Percentiles rank a stretch among this genome's conserved stretches.
Evolutionary conservation across 1,284 basidiomycete species (phyloP).

Genomic region (Leccinum ponderosum): DNA sequence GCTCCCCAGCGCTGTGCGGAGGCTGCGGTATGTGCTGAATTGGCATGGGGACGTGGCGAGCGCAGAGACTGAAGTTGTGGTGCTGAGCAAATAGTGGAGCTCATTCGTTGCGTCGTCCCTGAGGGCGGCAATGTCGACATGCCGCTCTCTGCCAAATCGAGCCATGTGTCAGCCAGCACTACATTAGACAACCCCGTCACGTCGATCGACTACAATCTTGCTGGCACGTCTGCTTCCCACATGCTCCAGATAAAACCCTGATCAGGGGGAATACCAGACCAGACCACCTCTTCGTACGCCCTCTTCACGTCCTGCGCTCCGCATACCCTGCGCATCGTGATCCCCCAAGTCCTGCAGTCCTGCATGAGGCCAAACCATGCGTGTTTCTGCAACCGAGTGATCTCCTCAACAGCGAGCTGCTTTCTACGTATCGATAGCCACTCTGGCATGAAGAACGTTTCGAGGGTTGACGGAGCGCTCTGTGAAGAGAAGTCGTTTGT

Average conservation of each 20-base stretch:
- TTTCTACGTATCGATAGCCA: slow-evolving; percentile 56
- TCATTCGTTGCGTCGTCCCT: neutral
- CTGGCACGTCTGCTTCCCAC: slow-evolving; percentile 43
- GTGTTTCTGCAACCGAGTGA: slow-evolving; percentile 46
- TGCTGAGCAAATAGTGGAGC: neutral
- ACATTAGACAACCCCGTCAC: too few relatives aligned
- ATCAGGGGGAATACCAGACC: slow-evolving; percentile 49
- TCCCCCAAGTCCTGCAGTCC: slow-evolving; percentile 53
- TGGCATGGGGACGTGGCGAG: slow-evolving; percentile 16
- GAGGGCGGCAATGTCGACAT: neutral
- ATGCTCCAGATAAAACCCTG: slow-evolving; percentile 61
- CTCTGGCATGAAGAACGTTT: slow-evolving; percentile 65
- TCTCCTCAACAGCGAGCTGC: slow-evolving; percentile 46
- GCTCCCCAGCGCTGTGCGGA: slow-evolving; percentile 75
- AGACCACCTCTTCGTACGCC: slow-evolving; percentile 47
- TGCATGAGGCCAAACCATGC: slow-evolving; percentile 59
- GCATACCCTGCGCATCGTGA: slow-evolving; percentile 46
- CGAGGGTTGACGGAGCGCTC: slow-evolving; percentile 28
- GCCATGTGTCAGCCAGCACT: slow-evolving; percentile 3
- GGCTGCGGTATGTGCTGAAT: slow-evolving; percentile 62
- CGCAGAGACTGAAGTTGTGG: neutral
- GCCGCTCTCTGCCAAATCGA: slow-evolving; percentile 19
- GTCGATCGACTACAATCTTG: slow-evolving; percentile 12
- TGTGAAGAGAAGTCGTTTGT: slow-evolving; percentile 36
- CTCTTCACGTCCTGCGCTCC: slow-evolving; percentile 47